Percentiles rank a stretch among this genome's conserved stretches.
phyloP scores from a whole-genome alignment of 352 stramenopile genomes.

The Phytophthora megakarya region DNA sequence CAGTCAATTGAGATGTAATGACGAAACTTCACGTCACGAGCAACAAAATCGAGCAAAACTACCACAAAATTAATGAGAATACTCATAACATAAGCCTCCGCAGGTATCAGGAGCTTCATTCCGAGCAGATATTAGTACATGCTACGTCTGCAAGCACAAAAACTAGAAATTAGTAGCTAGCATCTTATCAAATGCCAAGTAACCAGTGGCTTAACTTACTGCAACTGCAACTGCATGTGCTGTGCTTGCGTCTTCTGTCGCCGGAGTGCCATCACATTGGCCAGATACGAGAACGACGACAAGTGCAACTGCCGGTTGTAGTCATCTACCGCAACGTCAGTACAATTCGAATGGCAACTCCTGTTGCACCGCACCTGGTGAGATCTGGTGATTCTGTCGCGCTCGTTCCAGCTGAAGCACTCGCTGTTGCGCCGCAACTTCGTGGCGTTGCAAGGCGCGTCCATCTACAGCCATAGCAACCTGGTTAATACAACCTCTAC shows the following conservation, averaged over 20 bases:
- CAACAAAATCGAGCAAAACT: background rate
- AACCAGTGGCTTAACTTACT: conserved; percentile 11
- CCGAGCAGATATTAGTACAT: conserved; percentile 40
- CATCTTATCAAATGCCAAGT: too few relatives aligned
- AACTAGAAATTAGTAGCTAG: too few relatives aligned
- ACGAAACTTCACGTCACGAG: background rate
- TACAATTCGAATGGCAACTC: background rate
- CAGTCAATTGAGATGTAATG: background rate
- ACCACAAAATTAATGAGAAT: conserved; percentile 9
- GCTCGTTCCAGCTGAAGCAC: conserved; percentile 48
- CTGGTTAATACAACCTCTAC: background rate
- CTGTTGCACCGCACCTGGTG: conserved; percentile 26
- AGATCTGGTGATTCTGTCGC: conserved; percentile 50
- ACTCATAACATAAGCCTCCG: background rate
- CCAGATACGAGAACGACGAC: conserved; percentile 56
- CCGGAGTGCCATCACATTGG: conserved; percentile 58
- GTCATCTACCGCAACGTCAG: conserved; percentile 32
- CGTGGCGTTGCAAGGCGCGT: conserved; percentile 32
- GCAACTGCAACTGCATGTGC: conserved; percentile 35
- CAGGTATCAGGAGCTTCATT: background rate
- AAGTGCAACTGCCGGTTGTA: conserved; percentile 60
- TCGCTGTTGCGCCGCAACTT: conserved; percentile 39
- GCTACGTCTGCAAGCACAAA: conserved; percentile 46
- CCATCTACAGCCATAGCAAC: conserved; percentile 1
- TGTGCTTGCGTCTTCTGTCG: conserved; percentile 43